These are phyloP conservation scores for Amanita fuliginea DNA, from an alignment of 768 basidiomycete genomes.

Conservation along the genomic window DNA sequence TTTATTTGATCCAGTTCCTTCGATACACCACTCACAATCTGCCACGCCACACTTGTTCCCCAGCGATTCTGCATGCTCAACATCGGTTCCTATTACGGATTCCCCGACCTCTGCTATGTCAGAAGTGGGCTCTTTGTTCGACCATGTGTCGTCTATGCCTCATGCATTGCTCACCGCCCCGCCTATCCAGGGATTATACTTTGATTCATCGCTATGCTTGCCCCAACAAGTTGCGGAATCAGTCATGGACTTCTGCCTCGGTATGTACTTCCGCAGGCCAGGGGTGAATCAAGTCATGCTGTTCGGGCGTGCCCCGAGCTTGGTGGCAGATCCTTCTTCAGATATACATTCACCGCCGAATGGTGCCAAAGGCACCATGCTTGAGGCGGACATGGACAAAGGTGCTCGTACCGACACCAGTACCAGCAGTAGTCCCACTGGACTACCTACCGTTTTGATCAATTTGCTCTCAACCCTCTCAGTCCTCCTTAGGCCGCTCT, in stretches of 20 bases:
- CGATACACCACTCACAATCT: background rate
- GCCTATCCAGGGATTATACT: constrained; percentile 56
- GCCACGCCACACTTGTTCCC: background rate
- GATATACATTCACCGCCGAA: background rate
- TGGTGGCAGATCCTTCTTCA: background rate
- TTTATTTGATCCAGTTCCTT: background rate
- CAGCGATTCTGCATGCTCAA: no score
- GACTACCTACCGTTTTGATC: constrained; percentile 46
- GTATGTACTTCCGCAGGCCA: constrained; percentile 39
- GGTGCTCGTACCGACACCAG: background rate
- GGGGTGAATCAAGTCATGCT: constrained; percentile 79
- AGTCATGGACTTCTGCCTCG: constrained; percentile 40
- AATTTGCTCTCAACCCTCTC: constrained; percentile 43
- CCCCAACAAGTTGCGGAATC: constrained; percentile 39
- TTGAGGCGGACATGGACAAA: constrained; percentile 2
- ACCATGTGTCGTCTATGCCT: background rate
- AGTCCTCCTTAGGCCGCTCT: constrained; percentile 30
- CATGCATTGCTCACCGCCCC: constrained; percentile 28
- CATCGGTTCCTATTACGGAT: no score
- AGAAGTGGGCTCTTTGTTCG: background rate
- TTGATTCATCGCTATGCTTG: constrained; percentile 39
- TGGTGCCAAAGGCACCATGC: background rate
- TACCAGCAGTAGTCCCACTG: constrained; percentile 14
- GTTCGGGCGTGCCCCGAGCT: constrained; percentile 39
- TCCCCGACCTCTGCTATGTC: background rate